Conservation (phyloP, 139 green algal species). For the Coelastrella sp. region DNA sequence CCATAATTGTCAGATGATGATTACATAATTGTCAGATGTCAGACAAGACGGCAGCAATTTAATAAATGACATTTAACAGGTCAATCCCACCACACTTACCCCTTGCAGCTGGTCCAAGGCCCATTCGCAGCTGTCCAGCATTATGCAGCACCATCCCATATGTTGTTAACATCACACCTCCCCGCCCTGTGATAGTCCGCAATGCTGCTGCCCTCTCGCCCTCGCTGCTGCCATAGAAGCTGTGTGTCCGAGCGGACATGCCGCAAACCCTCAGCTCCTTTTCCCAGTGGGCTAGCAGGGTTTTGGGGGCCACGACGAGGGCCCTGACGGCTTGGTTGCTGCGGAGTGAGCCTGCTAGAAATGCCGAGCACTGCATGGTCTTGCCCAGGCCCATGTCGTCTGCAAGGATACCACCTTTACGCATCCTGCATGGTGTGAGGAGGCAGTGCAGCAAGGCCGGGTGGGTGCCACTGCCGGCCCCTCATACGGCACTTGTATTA, state of each 20-base stretch:
- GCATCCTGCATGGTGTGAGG: too few relatives aligned
- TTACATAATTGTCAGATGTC: too few relatives aligned
- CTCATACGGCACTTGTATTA: too few relatives aligned
- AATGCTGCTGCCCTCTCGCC: conserved; percentile 54
- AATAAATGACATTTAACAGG: too few relatives aligned
- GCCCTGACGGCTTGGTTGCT: conserved; percentile 51
- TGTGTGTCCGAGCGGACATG: conserved; percentile 51
- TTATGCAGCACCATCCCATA: conserved; percentile 97
- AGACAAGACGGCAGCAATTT: too few relatives aligned
- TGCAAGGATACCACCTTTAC: too few relatives aligned
- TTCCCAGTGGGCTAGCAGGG: conserved; percentile 88
- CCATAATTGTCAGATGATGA: too few relatives aligned
- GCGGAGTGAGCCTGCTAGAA: conserved; percentile 66
- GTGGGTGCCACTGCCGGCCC: too few relatives aligned
- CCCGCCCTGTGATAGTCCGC: conserved; percentile 23
- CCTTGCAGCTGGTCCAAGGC: not conserved
- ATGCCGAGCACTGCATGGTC: conserved; percentile 85
- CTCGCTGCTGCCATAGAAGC: conserved; percentile 43
- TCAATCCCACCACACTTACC: not conserved
- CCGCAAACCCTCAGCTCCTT: conserved; percentile 89
- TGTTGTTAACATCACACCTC: conserved; percentile 90
- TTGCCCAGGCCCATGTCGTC: conserved; percentile 79
- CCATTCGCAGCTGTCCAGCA: not conserved
- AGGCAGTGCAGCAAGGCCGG: too few relatives aligned
- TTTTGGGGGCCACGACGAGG: conserved; percentile 91